Evolutionary conservation across 108 stramenopile genomes (phyloP).

Genomic region (Cyclotella choctawhatcheeana): DNA sequence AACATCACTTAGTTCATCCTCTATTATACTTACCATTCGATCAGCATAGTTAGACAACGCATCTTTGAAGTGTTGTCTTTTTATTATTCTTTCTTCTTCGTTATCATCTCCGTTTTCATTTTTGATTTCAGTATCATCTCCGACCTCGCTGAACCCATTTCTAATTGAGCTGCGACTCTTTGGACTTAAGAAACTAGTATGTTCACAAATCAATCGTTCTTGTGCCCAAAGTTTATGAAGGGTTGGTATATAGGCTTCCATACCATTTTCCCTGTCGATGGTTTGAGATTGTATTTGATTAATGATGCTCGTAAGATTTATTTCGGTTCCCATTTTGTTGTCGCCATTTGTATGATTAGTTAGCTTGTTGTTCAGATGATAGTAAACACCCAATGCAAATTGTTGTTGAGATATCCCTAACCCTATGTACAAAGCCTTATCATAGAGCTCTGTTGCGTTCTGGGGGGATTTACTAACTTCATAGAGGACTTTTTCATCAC

Average conservation of each 20-base stretch:
- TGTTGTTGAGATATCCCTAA: conserved; percentile 37
- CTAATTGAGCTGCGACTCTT: not conserved
- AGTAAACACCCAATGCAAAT: conserved; percentile 47
- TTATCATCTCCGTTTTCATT: not conserved
- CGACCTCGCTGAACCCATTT: not conserved
- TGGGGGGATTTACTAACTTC: not conserved
- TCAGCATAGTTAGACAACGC: conserved; percentile 55
- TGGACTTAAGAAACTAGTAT: conserved; percentile 50
- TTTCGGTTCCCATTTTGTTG: not conserved
- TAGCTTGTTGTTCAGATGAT: conserved; percentile 24
- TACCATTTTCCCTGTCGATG: conserved; percentile 23
- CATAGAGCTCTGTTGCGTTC: not conserved
- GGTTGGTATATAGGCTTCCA: conserved; percentile 2
- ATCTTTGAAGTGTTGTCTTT: conserved; percentile 24
- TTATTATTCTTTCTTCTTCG: conserved; percentile 8
- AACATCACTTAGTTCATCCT: conserved; percentile 54
- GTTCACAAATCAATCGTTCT: conserved; percentile 56
- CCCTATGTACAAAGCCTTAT: conserved; percentile 28
- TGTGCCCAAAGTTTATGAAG: conserved; percentile 52
- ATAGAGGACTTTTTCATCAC: not conserved
- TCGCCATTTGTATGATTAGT: not conserved
- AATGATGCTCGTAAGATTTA: not conserved
- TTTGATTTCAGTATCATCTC: not conserved
- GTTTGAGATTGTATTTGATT: conserved; percentile 13
- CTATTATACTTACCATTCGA: conserved; percentile 55